phyloP scores from a whole-genome alignment of 176 grass and related monocot species.

The Hyparrhenia diplandra region DNA sequence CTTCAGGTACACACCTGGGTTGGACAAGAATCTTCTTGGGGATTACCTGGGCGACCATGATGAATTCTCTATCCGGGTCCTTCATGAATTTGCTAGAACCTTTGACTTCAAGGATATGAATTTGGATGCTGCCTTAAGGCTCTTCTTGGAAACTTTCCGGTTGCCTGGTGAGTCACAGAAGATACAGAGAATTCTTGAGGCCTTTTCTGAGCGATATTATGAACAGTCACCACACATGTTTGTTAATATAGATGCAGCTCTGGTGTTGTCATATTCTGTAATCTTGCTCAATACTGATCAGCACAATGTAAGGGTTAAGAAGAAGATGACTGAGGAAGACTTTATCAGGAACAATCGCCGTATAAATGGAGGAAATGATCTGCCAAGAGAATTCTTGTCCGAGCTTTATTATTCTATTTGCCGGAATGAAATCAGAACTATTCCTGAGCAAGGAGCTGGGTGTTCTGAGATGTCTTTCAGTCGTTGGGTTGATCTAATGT shows the following conservation, averaged over 20 bases:
- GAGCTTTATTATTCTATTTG: conserved; percentile 90
- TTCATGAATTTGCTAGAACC: conserved; percentile 88
- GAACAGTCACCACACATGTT: conserved; percentile 89
- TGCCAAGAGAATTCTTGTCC: conserved; percentile 81
- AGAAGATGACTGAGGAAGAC: conserved; percentile 99
- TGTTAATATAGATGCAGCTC: conserved; percentile 82
- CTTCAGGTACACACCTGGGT: conserved; percentile 77
- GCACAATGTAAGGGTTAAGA: conserved; percentile 94
- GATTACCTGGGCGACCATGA: conserved; percentile 95
- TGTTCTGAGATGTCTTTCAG: conserved; percentile 93
- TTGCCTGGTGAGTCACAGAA: conserved; percentile 97
- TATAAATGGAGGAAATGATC: conserved; percentile 89
- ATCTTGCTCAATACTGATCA: conserved; percentile 98
- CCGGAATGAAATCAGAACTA: conserved; percentile 89
- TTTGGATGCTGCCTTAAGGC: conserved; percentile 82
- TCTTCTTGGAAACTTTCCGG: conserved; percentile 97
- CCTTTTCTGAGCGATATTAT: conserved; percentile 93
- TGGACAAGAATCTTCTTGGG: conserved; percentile 94
- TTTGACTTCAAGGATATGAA: conserved; percentile 98
- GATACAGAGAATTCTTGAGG: conserved; percentile 95
- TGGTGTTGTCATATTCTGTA: conserved; percentile 88
- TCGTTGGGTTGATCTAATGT: conserved; percentile 88
- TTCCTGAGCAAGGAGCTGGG: conserved; percentile 73
- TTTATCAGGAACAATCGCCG: conserved; percentile 92
- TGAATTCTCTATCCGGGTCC: conserved; percentile 79